These are phyloP conservation scores for Zalaria obscura DNA, from an alignment of 2,329 filamentous ascomycete genomes.

Conservation along the genomic window DNA sequence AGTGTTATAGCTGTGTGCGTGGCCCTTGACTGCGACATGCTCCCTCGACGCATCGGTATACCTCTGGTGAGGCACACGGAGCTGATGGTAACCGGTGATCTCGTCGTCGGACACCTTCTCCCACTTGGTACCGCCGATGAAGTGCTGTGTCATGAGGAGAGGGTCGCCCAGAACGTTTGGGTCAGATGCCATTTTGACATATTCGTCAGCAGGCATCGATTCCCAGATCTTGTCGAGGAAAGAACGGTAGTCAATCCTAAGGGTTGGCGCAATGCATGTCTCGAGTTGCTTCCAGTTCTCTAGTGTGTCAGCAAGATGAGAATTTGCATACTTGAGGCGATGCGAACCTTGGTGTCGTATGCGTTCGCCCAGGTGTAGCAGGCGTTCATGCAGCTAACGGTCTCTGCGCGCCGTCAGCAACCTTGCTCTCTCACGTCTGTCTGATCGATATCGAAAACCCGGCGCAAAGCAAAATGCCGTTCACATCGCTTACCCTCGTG, in stretches of 20 bases:
- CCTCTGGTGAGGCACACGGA: slow-evolving; percentile 43
- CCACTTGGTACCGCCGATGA: slow-evolving; percentile 40
- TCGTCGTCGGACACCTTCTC: slow-evolving; percentile 33
- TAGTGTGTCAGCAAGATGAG: too few relatives aligned
- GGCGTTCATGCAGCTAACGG: slow-evolving; percentile 24
- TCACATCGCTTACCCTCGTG: slow-evolving; percentile 6
- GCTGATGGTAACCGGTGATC: slow-evolving; percentile 41
- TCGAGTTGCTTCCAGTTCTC: slow-evolving; percentile 44
- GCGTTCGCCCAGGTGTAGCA: slow-evolving; percentile 45
- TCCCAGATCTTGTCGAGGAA: slow-evolving; percentile 43
- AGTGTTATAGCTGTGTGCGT: slow-evolving; percentile 39
- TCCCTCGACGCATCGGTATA: slow-evolving; percentile 34
- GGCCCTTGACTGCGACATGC: slow-evolving; percentile 39
- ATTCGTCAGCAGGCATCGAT: slow-evolving; percentile 40
- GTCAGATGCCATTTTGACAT: slow-evolving; percentile 37
- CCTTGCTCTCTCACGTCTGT: too few relatives aligned
- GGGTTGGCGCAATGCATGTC: slow-evolving; percentile 48
- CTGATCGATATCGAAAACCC: too few relatives aligned
- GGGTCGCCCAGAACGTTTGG: slow-evolving; percentile 39
- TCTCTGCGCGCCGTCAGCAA: slow-evolving; percentile 12
- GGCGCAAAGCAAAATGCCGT: too few relatives aligned
- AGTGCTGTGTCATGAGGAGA: slow-evolving; percentile 42
- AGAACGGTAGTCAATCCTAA: slow-evolving; percentile 53
- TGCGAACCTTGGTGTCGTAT: slow-evolving; percentile 44
- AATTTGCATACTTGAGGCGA: too few relatives aligned